Base-by-base conservation (phyloP, 495 filamentous ascomycete genomes). In the Evansstolkia leycettana region DNA sequence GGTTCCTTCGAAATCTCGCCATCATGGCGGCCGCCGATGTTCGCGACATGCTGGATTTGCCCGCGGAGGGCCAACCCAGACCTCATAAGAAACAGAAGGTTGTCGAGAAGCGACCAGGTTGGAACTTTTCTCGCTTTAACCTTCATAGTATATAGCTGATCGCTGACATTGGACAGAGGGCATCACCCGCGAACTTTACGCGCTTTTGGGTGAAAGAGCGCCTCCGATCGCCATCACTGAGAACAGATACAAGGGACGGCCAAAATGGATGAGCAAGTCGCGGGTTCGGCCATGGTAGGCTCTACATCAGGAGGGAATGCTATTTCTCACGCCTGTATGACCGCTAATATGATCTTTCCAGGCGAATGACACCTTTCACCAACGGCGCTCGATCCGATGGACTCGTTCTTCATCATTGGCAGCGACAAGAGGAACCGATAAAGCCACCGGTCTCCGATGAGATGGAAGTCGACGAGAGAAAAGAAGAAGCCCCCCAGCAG, bases 1-100 rank as follows among this genome's bases (percentile, higher is more conserved):
- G n/a, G 9, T 5, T 9, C 20, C 5, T 23, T 23, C 28, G 28
- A 4, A 19, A 24, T 37, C 37, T 27, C 32, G 37, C 41, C 54
- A 64, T 38, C 47, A 88, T 84, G 79, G 72, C 80, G 48, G 67
- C 65, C 46, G 84, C 83, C 58, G 86, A 94, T 71, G 76, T 90
- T 38, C 84, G 82, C 59, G 86, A 94, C 60, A 83, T 94, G 56
- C 78, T 94, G 58, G 81, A 84, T 56, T 65, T 92, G 51, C 78
- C 83, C 34, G 69, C 63, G 37, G 68, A 80, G 48, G 75, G 72
- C 42, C 61, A 72, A 42, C 62, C 72, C 27, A 66, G 70, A 37
- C 76, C 81, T 8, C 57, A 71, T 31, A 92, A 92, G 62, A 89
- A 89, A 50, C 76, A 80, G 52, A 88, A 85, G 52, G 71, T 73